Base-by-base conservation (phyloP, 1,284 basidiomycete genomes). In the Heterobasidion parviporum region DNA sequence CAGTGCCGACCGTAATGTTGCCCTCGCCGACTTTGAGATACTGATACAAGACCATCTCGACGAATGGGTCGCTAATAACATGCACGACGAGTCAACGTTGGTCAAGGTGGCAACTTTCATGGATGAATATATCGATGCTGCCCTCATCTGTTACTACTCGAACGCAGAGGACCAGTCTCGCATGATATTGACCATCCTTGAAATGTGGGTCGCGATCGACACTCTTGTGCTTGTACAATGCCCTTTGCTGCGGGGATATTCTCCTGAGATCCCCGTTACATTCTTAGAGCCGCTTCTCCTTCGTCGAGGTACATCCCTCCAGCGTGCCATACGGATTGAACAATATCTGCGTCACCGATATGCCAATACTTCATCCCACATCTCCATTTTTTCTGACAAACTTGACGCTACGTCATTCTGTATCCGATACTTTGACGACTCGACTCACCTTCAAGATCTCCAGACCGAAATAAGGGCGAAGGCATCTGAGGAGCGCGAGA, bases 151-250 rank as follows among this genome's bases (percentile, higher is more conserved):
- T n/a, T n/a, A 77, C 53, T 47, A 35, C 4, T 54, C 56, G 20
- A 74, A 74, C 53, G 71, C 76, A 3, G 77, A 81, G 54, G 60
- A 68, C 14, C 52, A 66, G 15, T 81, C 79, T 0, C 56, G 71
- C 6, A 74, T 77, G 70, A 59, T 78, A 14, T 62, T 80, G 46
- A 75, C 72, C 0, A 57, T 70, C 2, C 60, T 78, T 6, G 68
- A 74, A 14, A 65, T 80, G 10, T 79, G 76, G 77, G 63, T 75
- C 0, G 71, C 68, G 0, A 63, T 81, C 0, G 79, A 81, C 60
- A 66, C 63, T 26, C 18, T 75, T 1, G 69, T 62, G 6, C 61
- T 71, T 8, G 20, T 20, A 1, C 63, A 67, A 3, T 66, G 65
- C 46, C 71, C 72, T 0, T 61, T 79, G 1, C 64, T 81, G 0